These are phyloP conservation scores for Wickerhamiella slavikovae DNA, from an alignment of 805 yeast genomes.

Conservation along the genomic window DNA sequence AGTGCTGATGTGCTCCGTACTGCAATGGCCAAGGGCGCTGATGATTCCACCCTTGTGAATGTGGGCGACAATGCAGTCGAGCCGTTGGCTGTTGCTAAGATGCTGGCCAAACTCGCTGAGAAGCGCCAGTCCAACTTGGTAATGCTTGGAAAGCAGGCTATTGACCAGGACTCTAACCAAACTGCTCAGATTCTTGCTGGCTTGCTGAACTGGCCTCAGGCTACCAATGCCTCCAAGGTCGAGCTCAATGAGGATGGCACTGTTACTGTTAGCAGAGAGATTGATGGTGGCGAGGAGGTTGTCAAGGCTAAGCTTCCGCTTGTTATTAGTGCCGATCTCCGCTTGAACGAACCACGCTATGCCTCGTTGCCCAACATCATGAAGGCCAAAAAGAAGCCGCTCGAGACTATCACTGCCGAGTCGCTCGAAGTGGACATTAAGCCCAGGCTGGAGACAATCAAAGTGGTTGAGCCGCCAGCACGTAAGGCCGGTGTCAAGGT, in stretches of 20 bases:
- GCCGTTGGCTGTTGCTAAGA: constrained; percentile 77
- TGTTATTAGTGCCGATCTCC: constrained; percentile 78
- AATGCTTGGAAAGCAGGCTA: constrained; percentile 87
- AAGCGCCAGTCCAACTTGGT: constrained; percentile 56
- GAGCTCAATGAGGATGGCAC: constrained; percentile 28
- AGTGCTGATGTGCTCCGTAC: constrained; percentile 75
- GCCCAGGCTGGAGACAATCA: constrained; percentile 43
- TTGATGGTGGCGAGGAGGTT: constrained; percentile 87
- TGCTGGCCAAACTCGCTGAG: constrained; percentile 53
- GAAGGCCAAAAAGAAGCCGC: constrained; percentile 96
- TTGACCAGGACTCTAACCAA: constrained; percentile 86
- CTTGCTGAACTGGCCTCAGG: constrained; percentile 86
- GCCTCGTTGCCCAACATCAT: constrained; percentile 91
- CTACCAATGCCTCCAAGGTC: constrained; percentile 82
- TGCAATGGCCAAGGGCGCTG: constrained; percentile 90
- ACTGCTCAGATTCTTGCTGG: constrained; percentile 97
- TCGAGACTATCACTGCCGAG: constrained; percentile 39
- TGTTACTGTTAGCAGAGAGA: constrained; percentile 67
- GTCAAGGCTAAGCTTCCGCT: constrained; percentile 61
- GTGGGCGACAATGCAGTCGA: constrained; percentile 51
- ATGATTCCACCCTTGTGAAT: constrained; percentile 63
- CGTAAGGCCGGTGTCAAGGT: constrained; percentile 73
- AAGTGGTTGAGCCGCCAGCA: constrained; percentile 68
- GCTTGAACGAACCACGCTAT: constrained; percentile 87
- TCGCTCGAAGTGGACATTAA: constrained; percentile 52